Base-by-base conservation (phyloP, 345 rosid species). In the Aurinia saxatilis region DNA sequence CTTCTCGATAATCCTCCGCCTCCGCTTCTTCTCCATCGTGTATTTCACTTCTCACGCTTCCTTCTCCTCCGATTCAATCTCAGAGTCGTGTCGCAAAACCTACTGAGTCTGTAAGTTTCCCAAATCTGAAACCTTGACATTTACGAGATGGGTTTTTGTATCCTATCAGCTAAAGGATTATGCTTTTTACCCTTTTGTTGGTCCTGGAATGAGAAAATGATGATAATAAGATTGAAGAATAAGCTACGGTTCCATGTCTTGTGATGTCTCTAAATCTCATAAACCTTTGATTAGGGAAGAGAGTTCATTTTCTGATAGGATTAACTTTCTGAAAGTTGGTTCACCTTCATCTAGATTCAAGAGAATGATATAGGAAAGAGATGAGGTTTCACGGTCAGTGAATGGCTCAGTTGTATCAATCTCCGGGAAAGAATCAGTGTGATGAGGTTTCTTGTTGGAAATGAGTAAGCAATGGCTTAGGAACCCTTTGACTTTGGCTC, bases 401-500 rank as follows among this genome's bases (percentile, higher is more conserved):
- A 40, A 58, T 51, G 72, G 76, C 73, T 67, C 85, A 72, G 77
- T 57, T 38, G 61, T 59, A 79, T 66, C 40, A 51, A 74, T 47
- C 5, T 89, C 57, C 70, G 82, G 29, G 87, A 78, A 37, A 80
- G 84, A 17, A 21, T 89, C 45, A 75, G 58, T 67, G 87, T 62
- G 29, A 34, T 89, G 96, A 96, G 63, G 8, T 25, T 68, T 66
- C 1, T 56, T 89, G 31, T 23, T 30, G 71, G 78, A 80, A 65
- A 79, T 81, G 78, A 50, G 76, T 55, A 85, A 76, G 53, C 77
- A 81, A 42, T 93, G 99, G 99, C 66, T 92, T 58, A 72, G 71
- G 58, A 67, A 82, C 62, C 99, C 99, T 0, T 73, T 87, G 68
- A 93, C 89, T 74, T 69, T 89, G 84, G 96, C 88, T 63, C 80